Base-by-base conservation (phyloP, 1,139 yeast species). In the Trichomonascaceae sp. region DNA sequence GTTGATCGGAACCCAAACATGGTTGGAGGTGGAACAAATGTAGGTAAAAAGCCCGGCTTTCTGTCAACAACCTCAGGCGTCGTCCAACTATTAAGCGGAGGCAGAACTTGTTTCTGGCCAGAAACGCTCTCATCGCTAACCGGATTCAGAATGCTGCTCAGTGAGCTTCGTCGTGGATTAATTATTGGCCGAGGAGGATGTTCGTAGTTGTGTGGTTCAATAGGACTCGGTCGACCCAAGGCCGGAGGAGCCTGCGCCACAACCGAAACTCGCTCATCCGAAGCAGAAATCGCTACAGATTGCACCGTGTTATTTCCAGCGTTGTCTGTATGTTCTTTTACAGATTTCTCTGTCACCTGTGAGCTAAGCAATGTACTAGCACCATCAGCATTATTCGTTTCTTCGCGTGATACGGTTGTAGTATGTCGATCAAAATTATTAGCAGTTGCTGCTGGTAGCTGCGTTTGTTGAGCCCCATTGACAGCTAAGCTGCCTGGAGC, bases 1-100 rank as follows among this genome's bases (percentile, higher is more conserved):
- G 52, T 50, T 7, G 49, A 32, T 20, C 52, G 52, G 36, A 19
- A 50, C n/a, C 52, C 52, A 30, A 20, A 50, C 45, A 50, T 50
- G 2, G 47, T 19, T 13, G 50, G 19, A 5, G 45, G 39, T 13
- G 45, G 38, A 48, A 36, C 41, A 36, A 36, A 36, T 17, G 17
- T 15, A 13, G 41, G 41, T 17, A 36, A 36, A 15, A 36, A n/a
- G 15, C 41, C 41, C 17, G 41, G 17, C 41, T 36, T 36, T 36
- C 41, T 36, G 15, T 36, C 41, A 13, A 36, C 41, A 36, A 36
- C 41, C 9, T 43, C 27, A 17, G 15, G 38, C 32, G 43, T 38
- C 32, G 30, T 17, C 50, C 50, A 51, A 17, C 22, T 27, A 3
- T 49, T 46, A 7, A 51, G 18, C 24, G 50, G 53, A 17, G 47